phyloP scores from a whole-genome alignment of 2,329 filamentous ascomycete species.

The Xylaria sp. region DNA sequence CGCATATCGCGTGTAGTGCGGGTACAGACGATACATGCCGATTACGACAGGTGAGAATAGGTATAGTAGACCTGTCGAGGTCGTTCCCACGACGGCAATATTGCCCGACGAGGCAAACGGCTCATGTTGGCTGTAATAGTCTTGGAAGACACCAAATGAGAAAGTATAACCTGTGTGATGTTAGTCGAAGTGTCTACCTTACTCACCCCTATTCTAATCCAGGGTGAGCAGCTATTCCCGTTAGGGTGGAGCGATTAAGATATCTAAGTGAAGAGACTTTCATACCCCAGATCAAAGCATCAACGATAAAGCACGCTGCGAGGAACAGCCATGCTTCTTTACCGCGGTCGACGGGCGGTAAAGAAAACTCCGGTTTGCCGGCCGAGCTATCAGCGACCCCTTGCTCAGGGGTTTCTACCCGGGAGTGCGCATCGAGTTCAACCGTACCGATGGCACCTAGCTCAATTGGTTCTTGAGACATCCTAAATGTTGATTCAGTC shows the following conservation, averaged over 20 bases:
- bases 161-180: constrained; percentile 46
- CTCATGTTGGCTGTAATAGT: constrained; percentile 54
- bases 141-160: constrained; percentile 57
- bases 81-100: constrained; percentile 59
- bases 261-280: background rate
- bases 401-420: constrained; percentile 10
- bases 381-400: constrained; percentile 6
- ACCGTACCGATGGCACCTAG: background rate
- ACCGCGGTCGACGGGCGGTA: constrained; percentile 61
- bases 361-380: constrained; percentile 42
- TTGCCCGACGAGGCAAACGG: constrained; percentile 52
- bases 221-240: background rate
- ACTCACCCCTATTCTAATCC: background rate
- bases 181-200: constrained; percentile 7
- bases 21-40: constrained; percentile 51
- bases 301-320: constrained; percentile 61
- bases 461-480: constrained; percentile 22
- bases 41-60: constrained; percentile 56
- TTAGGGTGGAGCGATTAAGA: background rate
- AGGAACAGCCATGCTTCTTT: constrained; percentile 64
- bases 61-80: constrained; percentile 58
- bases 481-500: background rate
- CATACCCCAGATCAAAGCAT: constrained; percentile 64
- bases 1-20: constrained; percentile 51
- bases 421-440: background rate